phyloP scores from a whole-genome alignment of 495 filamentous ascomycete genomes.

The Xylaria bambusicola region DNA sequence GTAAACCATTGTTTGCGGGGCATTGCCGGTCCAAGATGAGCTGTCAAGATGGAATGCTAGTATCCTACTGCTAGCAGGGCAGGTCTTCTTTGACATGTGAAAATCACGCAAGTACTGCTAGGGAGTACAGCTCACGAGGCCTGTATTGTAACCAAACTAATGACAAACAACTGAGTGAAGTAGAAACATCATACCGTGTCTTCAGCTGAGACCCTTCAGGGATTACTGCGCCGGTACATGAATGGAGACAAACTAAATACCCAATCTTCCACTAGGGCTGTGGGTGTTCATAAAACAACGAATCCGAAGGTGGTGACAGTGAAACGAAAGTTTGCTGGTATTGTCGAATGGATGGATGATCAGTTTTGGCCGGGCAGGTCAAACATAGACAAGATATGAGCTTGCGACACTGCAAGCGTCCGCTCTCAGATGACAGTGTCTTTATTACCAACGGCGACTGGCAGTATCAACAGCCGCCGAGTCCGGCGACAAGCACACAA shows the following conservation, averaged over 20 bases:
- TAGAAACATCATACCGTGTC: constrained; percentile 1
- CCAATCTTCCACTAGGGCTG: background rate
- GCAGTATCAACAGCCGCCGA: background rate
- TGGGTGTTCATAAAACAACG: background rate
- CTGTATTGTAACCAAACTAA: background rate
- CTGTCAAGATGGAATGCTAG: too few relatives aligned
- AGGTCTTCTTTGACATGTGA: too few relatives aligned
- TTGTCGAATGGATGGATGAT: constrained; percentile 1
- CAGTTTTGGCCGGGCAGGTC: constrained; percentile 6
- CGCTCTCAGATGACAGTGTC: background rate
- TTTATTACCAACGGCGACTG: constrained; percentile 8
- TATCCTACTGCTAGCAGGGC: too few relatives aligned
- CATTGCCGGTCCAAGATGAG: too few relatives aligned
- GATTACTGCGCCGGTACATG: background rate
- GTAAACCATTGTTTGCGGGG: too few relatives aligned
- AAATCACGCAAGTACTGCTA: too few relatives aligned
- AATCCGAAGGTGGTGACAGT: background rate
- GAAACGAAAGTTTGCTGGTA: background rate
- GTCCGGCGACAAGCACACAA: constrained; percentile 14
- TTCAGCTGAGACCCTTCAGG: constrained; percentile 2
- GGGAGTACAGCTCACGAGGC: too few relatives aligned
- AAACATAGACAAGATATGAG: constrained; percentile 1
- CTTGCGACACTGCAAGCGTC: constrained; percentile 14
- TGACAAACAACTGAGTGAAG: background rate
- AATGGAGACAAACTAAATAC: background rate